Percentiles rank a stretch among this genome's conserved stretches.
Evolutionary conservation across 805 yeast species (phyloP).

Genomic region (Isabelozyma pseudorhagii): DNA sequence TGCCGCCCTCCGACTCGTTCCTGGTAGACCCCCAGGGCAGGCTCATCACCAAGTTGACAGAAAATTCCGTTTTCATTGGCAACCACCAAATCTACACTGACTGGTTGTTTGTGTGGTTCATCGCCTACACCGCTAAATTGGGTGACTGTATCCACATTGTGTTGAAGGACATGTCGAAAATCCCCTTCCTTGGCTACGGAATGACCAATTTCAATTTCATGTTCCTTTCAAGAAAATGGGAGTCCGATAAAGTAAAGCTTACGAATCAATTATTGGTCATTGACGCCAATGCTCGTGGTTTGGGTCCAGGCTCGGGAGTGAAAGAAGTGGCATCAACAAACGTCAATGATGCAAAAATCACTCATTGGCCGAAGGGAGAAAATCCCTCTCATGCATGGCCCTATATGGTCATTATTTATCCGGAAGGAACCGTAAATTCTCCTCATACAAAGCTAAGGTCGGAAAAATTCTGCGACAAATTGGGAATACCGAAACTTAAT

Average conservation of each 20-base stretch:
- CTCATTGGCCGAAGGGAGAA: constrained; percentile 31
- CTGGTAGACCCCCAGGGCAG: constrained; percentile 25
- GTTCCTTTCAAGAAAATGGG: constrained; percentile 85
- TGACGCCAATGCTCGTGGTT: constrained; percentile 60
- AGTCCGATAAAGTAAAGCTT: constrained; percentile 60
- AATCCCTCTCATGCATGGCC: constrained; percentile 27
- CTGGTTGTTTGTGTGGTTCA: constrained; percentile 91
- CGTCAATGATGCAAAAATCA: constrained; percentile 6
- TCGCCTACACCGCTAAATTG: constrained; percentile 63
- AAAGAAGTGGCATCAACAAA: constrained; percentile 28
- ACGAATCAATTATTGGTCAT: constrained; percentile 51
- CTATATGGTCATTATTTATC: constrained; percentile 74
- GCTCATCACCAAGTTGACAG: constrained; percentile 30
- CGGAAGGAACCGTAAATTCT: constrained; percentile 91
- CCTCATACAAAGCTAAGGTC: constrained; percentile 60
- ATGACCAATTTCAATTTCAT: constrained; percentile 77
- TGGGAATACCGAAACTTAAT: constrained; percentile 46
- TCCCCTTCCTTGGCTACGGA: constrained; percentile 84
- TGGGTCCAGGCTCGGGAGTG: constrained; percentile 49
- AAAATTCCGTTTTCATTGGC: constrained; percentile 66
- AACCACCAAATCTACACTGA: constrained; percentile 94
- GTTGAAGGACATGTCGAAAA: constrained; percentile 68
- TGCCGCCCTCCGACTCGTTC: constrained; percentile 17
- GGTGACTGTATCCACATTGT: constrained; percentile 68
- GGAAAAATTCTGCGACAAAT: constrained; percentile 52